Base-by-base conservation (phyloP, 805 yeast species). In the Zygosaccharomyces rouxii region DNA sequence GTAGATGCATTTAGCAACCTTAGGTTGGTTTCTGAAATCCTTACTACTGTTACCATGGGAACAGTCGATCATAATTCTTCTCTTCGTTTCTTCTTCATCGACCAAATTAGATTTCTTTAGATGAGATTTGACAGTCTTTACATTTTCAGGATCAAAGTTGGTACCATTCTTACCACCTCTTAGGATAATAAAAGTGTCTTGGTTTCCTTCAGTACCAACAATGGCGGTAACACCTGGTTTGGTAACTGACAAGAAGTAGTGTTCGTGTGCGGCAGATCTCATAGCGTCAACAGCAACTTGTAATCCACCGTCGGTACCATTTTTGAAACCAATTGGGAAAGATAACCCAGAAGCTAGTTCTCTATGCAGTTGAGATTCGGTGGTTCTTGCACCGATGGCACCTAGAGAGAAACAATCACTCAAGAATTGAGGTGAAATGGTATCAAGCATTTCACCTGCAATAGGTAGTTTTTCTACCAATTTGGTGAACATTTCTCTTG, bases 371-470 rank as follows among this genome's bases (percentile, higher is more conserved):
- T 92, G 99, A 35, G 97, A 89, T 74, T 92, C 99, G 35, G 99
- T 92, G 40, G 99, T 92, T 77, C 99, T 85, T 35, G 99, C 99
- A 62, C 99, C 99, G 68, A 92, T 90, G 42, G 99, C 99, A 63
- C 99, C 99, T 46, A 94, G 80, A 22, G 96, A 86, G 78, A 92
- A 85, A 58, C 92, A 80, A 69, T 92, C 99, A 44, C 94, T 81
- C 62, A 92, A 77, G 72, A 86, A 92, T 75, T 92, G 97, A 1
- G 99, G 99, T 13, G 97, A 89, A 54, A 94, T 92, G 23, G 98
- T 92, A 70, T 92, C 99, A 66, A 92, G 79, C 97, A 92, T 92
- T 73, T 92, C 99, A 52, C 95, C 88, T 23, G 96, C 98, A 67
- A 92, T 90, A 41, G 98, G 98, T 46, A 94, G 74, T 64, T 78